Base-by-base conservation (phyloP, 176 grass and related monocot species). In the Dactylis glomerata region DNA sequence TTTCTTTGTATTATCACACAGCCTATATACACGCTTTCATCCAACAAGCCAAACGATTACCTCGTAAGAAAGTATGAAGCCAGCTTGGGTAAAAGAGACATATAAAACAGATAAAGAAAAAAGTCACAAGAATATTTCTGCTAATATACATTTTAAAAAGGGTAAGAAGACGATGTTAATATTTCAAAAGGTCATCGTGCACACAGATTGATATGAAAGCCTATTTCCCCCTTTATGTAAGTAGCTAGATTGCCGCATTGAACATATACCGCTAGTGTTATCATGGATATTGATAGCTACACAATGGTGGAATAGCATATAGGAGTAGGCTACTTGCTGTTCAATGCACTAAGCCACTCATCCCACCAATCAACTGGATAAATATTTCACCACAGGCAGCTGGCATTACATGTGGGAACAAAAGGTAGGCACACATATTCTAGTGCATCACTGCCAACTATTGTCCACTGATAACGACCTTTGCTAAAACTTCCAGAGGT, bases 401-500 rank as follows among this genome's bases (percentile, higher is more conserved):
- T 40, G 66, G 45, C 37, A 4, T 49, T 55, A 9, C 37, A 55
- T 64, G 55, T 38, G 45, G 79, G 15, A 56, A 32, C 16, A 73
- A 80, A 86, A 66, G 73, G 59, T 73, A 55, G 37, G 52, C 28
- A 4, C 51, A 69, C 49, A 76, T 85, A 75, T 81, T 75, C 62
- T 28, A 81, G 40, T 81, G 59, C 47, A 5, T 56, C 33, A 56
- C 45, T 77, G 83, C 32, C 44, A 85, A 76, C 37, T 77, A 44
- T 61, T 38, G 33, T 49, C 59, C 68, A 49, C 22, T 75, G 82
- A 84, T 27, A 89, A 67, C 24, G 82, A 85, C 77, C 67, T 49
- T 41, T 75, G 56, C 20, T 75, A 68, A 27, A 69, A 80, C 27
- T 34, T 74, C 64, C 62, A 24, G 8, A 0, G 22, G 27, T 38